These are phyloP conservation scores for Zygosaccharomyces pseudobailii DNA, from an alignment of 1,139 yeast species.

Conservation along the genomic window DNA sequence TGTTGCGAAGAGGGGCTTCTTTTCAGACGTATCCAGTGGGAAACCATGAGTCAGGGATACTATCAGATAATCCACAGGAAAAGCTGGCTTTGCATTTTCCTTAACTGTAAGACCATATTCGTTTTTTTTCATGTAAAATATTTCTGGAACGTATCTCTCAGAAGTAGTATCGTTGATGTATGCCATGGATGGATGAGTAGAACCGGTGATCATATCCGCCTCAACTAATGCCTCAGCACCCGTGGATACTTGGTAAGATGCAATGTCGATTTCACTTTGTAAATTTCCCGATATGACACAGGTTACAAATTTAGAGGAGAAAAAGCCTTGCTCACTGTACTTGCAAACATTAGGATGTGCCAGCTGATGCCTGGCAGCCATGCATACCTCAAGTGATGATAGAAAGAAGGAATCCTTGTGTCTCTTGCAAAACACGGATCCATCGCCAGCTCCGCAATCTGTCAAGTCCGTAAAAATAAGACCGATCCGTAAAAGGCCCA, in stretches of 20 bases:
- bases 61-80: slow-evolving; percentile 88
- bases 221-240: slow-evolving; percentile 82
- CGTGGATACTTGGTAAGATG: slow-evolving; percentile 84
- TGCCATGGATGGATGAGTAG: slow-evolving; percentile 87
- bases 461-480: slow-evolving; percentile 83
- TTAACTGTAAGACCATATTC: slow-evolving; percentile 87
- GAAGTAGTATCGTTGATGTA: slow-evolving; percentile 68
- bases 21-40: slow-evolving; percentile 60
- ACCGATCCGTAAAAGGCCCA: slow-evolving; percentile 76
- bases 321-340: slow-evolving; percentile 62
- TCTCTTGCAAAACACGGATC: slow-evolving; percentile 85
- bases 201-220: slow-evolving; percentile 82
- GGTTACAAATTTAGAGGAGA: slow-evolving; percentile 87
- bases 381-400: slow-evolving; percentile 77
- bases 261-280: slow-evolving; percentile 83
- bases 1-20: slow-evolving; percentile 35
- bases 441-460: slow-evolving; percentile 83
- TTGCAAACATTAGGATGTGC: slow-evolving; percentile 60
- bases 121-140: slow-evolving; percentile 76
- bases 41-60: slow-evolving; percentile 92
- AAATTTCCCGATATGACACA: slow-evolving; percentile 87
- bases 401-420: slow-evolving; percentile 89
- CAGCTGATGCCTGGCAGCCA: slow-evolving; percentile 77
- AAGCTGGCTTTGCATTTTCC: slow-evolving; percentile 88
- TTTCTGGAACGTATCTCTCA: slow-evolving; percentile 87